phyloP scores from a whole-genome alignment of 257 asterid species.

The Cruciata laevipes region DNA sequence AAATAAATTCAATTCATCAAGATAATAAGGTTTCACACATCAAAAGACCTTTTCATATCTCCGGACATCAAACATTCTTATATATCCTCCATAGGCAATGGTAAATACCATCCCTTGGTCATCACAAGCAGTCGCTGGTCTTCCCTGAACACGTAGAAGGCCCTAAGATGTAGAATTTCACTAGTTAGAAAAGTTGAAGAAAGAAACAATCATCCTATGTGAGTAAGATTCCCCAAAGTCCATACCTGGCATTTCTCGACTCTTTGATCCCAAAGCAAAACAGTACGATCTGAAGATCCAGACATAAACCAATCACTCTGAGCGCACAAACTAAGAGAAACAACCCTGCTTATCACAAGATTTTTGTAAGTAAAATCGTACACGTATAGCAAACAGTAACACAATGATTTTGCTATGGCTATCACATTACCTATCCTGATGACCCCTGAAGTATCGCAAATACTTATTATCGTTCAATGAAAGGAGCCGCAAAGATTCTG shows the following conservation, averaged over 20 bases:
- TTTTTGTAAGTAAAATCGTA: not conserved
- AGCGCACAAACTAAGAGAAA: slow-evolving; percentile 79
- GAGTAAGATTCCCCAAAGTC: slow-evolving; percentile 1
- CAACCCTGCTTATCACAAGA: slow-evolving; percentile 56
- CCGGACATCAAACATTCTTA: slow-evolving; percentile 93
- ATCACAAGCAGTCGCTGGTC: slow-evolving; percentile 89
- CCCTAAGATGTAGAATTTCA: slow-evolving; percentile 44
- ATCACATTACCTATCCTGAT: slow-evolving; percentile 73
- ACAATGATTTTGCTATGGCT: not conserved
- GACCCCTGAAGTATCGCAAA: slow-evolving; percentile 98
- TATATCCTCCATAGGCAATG: slow-evolving; percentile 80
- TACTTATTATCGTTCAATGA: slow-evolving; percentile 94
- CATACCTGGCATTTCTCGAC: slow-evolving; percentile 95
- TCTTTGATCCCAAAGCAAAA: slow-evolving; percentile 97
- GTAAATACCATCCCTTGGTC: slow-evolving; percentile 93
- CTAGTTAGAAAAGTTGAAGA: slow-evolving; percentile 14
- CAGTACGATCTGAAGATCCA: slow-evolving; percentile 88
- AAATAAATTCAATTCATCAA: slow-evolving; percentile 7
- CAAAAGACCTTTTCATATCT: slow-evolving; percentile 72
- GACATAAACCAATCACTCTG: slow-evolving; percentile 82
- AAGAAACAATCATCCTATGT: slow-evolving; percentile 16
- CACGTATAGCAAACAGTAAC: not conserved
- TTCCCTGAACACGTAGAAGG: slow-evolving; percentile 88
- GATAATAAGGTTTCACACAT: slow-evolving; percentile 16
- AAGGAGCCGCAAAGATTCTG: slow-evolving; percentile 98